Conservation (phyloP, 2,329 filamentous ascomycete genomes). For the Metarhizium guizhouense region DNA sequence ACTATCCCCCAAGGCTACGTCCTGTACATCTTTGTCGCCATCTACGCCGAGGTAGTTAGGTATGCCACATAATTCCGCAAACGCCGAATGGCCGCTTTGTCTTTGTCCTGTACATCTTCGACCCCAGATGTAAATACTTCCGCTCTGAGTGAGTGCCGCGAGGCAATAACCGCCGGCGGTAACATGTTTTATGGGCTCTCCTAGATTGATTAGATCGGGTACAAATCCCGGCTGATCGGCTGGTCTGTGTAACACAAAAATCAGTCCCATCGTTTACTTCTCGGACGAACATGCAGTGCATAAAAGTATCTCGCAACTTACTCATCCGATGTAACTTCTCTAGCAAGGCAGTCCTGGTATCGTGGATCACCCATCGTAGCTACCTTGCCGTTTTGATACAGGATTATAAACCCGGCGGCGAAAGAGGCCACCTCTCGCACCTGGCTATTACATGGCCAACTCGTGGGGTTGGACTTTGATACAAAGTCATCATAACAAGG, state of each 20-base stretch:
- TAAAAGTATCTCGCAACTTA: slow-evolving; percentile 14
- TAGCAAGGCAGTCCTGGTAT: slow-evolving; percentile 47
- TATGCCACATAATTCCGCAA: slow-evolving; percentile 19
- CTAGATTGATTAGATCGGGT: slow-evolving; percentile 39
- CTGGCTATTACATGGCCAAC: slow-evolving; percentile 14
- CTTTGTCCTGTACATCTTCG: slow-evolving; percentile 14
- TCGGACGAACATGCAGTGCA: too few relatives aligned
- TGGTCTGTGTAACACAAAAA: slow-evolving; percentile 22
- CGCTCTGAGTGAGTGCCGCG: slow-evolving; percentile 47
- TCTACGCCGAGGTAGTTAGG: slow-evolving; percentile 39
- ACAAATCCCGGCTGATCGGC: slow-evolving; percentile 37
- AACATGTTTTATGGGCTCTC: slow-evolving; percentile 43
- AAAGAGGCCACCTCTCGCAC: slow-evolving; percentile 36
- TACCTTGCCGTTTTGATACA: slow-evolving; percentile 35
- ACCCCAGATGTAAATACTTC: slow-evolving; percentile 56
- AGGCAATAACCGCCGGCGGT: slow-evolving; percentile 47
- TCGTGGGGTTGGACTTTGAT: slow-evolving; percentile 1
- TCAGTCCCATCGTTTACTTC: slow-evolving; percentile 5
- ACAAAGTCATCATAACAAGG: slow-evolving; percentile 13
- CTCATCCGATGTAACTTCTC: slow-evolving; percentile 30
- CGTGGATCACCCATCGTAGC: slow-evolving; percentile 50
- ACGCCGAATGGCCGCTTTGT: slow-evolving; percentile 9
- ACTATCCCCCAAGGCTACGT: slow-evolving; percentile 48
- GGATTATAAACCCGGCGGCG: slow-evolving; percentile 39
- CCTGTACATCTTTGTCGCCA: slow-evolving; percentile 40